phyloP scores from a whole-genome alignment of 495 filamentous ascomycete species.

The Physcia stellaris region DNA sequence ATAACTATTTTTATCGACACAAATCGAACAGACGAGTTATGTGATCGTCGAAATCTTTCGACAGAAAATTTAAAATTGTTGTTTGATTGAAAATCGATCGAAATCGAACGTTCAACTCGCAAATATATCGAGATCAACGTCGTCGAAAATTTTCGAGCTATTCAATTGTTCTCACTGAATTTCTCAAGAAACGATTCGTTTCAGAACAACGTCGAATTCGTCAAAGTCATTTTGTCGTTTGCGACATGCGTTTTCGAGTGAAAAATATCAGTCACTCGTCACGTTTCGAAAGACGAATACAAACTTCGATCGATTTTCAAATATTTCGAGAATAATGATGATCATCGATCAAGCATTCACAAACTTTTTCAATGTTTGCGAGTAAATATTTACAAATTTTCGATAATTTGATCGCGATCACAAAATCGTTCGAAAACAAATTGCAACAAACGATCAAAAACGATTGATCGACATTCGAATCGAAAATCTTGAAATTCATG shows the following conservation, averaged over 20 bases:
- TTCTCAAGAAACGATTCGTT: constrained; percentile 26
- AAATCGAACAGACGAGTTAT: constrained; percentile 1
- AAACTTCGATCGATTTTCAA: constrained; percentile 24
- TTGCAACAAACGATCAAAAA: too few species aligned
- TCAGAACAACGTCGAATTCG: constrained; percentile 10
- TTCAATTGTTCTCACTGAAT: constrained; percentile 38
- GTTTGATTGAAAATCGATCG: constrained; percentile 9
- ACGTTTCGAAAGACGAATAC: constrained; percentile 24
- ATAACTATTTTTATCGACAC: constrained; percentile 37
- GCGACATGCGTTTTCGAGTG: constrained; percentile 25
- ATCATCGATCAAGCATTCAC: constrained; percentile 37
- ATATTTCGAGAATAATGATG: constrained; percentile 26
- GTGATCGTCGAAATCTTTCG: constrained; percentile 9
- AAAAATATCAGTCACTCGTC: constrained; percentile 21
- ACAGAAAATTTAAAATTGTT: constrained; percentile 12
- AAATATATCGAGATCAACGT: too few species aligned
- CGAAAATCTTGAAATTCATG: too few species aligned
- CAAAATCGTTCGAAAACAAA: too few species aligned
- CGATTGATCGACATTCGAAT: too few species aligned
- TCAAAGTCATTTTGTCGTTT: constrained; percentile 9
- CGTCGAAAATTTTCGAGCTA: constrained; percentile 15
- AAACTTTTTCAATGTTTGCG: constrained; percentile 30
- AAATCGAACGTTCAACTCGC: constrained; percentile 13
- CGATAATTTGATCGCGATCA: too few species aligned
- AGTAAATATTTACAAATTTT: too few species aligned